Evolutionary conservation across 345 rosid genomes (phyloP), one percentile per base, ranked within the genome.

Genomic region (Gossypium australe): DNA sequence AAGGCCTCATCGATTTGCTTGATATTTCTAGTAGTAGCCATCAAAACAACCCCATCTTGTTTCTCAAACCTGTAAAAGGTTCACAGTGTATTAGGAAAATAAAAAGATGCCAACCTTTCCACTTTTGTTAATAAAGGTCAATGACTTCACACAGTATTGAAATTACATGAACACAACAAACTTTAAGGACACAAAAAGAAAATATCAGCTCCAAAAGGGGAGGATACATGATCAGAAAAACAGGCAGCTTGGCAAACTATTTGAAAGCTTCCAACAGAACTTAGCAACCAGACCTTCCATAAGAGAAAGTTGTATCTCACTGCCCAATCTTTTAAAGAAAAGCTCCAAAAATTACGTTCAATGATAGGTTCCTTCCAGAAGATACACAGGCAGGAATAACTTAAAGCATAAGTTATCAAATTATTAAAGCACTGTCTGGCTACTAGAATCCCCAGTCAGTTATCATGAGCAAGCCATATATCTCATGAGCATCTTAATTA

Each of bases 31-130:
- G 98, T 92, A 41, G 98, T 94, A 58, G 98, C 98, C 97, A 94
- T 94, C 88, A 94, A 83, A 84, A 94, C 93, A 85, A 94, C 98
- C 34, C 98, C 98, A 80, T 94, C 98, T 82, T 94, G 98, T 81
- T 90, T 94, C 92, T 92, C 94, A 84, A 94, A 94, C 67, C 98
- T 94, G 90, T 75, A 78, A 14, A 77, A 69, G 70, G 66, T 43
- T 61, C 60, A 76, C 12, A 60, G 48, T 57, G 25, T 10, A 59
- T 56, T 72, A 70, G 29, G 70, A 67, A 69, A 47, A 61, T 67
- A 24, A 73, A 29, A 78, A 69, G 17, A 72, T 25, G 63, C 44
- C 24, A 51, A 66, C 47, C 24, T 9, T 25, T 67, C 55, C 29
- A 11, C 11, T 51, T 48, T 48, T 48, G 56, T 27, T 11, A 53